These are phyloP conservation scores for Neoscytalidium dimidiatum DNA, from an alignment of 2,329 filamentous ascomycete species.

Conservation along the genomic window DNA sequence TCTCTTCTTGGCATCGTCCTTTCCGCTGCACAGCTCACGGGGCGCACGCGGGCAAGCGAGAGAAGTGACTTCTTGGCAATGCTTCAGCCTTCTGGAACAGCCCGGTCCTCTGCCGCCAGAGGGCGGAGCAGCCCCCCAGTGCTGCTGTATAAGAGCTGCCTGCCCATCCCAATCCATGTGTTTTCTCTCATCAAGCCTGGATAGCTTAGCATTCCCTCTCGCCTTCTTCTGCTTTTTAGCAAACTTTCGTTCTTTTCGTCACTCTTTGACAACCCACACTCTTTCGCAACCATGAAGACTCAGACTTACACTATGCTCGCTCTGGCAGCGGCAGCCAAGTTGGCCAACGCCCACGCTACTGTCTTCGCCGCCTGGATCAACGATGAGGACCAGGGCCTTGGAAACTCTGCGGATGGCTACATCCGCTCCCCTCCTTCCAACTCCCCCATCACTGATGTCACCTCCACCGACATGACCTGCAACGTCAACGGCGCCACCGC, in stretches of 20 bases:
- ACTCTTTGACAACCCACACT: constrained; percentile 21
- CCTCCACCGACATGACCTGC: constrained; percentile 36
- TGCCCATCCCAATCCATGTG: background rate
- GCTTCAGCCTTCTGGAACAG: background rate
- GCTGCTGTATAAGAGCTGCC: background rate
- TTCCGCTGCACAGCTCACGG: background rate
- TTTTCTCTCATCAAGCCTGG: constrained; percentile 15
- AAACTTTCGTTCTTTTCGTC: constrained; percentile 16
- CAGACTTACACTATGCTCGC: constrained; percentile 30
- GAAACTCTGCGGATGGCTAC: constrained; percentile 46
- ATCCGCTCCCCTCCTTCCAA: constrained; percentile 49
- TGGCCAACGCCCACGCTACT: constrained; percentile 37
- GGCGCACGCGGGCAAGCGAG: background rate
- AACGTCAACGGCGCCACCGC: constrained; percentile 35
- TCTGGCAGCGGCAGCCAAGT: constrained; percentile 32
- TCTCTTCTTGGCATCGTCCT: constrained; percentile 3
- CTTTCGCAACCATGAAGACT: constrained; percentile 36
- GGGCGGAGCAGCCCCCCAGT: background rate
- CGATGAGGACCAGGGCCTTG: constrained; percentile 37
- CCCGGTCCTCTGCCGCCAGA: background rate
- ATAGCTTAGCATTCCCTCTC: constrained; percentile 7
- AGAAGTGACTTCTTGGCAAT: background rate
- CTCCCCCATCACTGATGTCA: constrained; percentile 37
- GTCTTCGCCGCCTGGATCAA: constrained; percentile 45
- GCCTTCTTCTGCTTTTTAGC: constrained; percentile 12